These are phyloP conservation scores for Lupinus albus DNA, from an alignment of 306 rosid genomes.

Conservation along the genomic window DNA sequence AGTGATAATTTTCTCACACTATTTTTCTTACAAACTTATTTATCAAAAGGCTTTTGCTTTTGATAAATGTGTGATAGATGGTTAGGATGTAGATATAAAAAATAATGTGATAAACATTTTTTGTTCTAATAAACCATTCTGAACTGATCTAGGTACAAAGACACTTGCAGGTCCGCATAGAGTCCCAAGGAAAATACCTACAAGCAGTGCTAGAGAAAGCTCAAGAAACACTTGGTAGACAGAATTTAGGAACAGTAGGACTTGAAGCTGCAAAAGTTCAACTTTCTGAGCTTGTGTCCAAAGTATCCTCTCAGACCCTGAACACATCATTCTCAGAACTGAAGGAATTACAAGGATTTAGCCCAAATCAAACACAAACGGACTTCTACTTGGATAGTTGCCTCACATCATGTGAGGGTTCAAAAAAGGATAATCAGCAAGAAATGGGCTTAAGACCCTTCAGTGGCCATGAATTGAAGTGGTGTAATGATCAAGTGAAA, in stretches of 20 bases:
- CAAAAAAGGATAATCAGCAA: slow-evolving; percentile 58
- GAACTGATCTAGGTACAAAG: slow-evolving; percentile 68
- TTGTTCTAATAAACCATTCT: slow-evolving; percentile 8
- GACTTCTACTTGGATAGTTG: slow-evolving; percentile 82
- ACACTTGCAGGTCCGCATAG: slow-evolving; percentile 80
- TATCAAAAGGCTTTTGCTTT: too few species aligned
- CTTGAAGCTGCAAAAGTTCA: slow-evolving; percentile 84
- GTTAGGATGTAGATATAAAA: slow-evolving; percentile 39
- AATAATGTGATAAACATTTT: too few species aligned
- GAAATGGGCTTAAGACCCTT: slow-evolving; percentile 52
- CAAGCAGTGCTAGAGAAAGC: slow-evolving; percentile 87
- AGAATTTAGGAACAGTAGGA: slow-evolving; percentile 66
- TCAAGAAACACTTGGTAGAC: slow-evolving; percentile 78
- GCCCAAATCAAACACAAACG: slow-evolving; percentile 48
- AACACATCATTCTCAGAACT: slow-evolving; percentile 63
- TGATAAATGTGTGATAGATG: background rate
- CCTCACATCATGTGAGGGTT: slow-evolving; percentile 68
- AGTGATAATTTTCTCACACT: background rate
- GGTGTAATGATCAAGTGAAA: slow-evolving; percentile 46
- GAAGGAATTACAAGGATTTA: slow-evolving; percentile 53
- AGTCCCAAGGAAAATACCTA: slow-evolving; percentile 88
- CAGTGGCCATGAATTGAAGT: slow-evolving; percentile 36
- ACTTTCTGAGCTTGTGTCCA: slow-evolving; percentile 79
- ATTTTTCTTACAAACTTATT: background rate
- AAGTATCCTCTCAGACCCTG: slow-evolving; percentile 74